phyloP scores from a whole-genome alignment of 129 eudicot species.

The Centaurea solstitialis region DNA sequence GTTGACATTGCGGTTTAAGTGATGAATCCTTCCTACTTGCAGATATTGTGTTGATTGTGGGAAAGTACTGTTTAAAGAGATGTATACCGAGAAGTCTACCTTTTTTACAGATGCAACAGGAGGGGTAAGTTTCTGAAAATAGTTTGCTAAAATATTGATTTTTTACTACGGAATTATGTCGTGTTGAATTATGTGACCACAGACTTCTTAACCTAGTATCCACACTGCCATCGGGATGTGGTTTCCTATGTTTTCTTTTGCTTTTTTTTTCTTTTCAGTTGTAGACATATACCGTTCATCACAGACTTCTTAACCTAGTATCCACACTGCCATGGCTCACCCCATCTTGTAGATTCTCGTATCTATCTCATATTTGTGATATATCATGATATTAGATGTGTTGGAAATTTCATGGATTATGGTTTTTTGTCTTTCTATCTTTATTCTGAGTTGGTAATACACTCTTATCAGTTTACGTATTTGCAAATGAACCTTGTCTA shows the following conservation, averaged over 20 bases:
- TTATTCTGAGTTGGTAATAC: not conserved
- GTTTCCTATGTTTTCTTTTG: no score
- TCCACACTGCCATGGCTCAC: no score
- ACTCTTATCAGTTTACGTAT: not conserved
- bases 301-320: no score
- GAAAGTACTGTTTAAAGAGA: conserved; percentile 31
- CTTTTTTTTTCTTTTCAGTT: no score
- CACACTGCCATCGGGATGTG: no score
- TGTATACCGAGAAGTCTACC: conserved; percentile 25
- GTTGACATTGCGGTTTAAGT: not conserved
- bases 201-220: no score
- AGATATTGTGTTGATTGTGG: conserved; percentile 48
- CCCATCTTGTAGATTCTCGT: no score
- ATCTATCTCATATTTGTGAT: no score
- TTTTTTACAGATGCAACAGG: conserved; percentile 22
- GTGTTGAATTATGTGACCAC: not conserved
- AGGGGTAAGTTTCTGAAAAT: conserved; percentile 27
- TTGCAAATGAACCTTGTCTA: not conserved
- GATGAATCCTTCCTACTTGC: conserved; percentile 12
- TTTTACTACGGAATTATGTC: not conserved
- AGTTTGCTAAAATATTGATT: not conserved
- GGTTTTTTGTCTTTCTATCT: no score
- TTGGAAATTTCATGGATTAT: no score
- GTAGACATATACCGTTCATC: no score
- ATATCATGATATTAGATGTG: no score